Percentiles rank a stretch among this genome's conserved stretches.
Conservation (phyloP, 2,329 filamentous ascomycete genomes). For the Diplodia seriata region DNA sequence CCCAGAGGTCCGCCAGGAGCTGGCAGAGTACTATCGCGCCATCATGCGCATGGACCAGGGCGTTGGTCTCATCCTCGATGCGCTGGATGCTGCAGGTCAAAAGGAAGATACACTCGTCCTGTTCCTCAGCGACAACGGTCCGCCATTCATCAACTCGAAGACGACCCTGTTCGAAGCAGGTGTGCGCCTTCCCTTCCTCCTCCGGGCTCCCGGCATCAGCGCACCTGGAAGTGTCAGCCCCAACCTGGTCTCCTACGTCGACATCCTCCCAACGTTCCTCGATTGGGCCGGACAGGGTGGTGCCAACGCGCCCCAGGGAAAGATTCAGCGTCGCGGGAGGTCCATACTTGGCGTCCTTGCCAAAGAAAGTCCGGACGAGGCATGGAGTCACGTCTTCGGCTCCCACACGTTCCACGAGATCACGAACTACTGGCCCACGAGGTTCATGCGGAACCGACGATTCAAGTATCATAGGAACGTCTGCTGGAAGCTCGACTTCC, state of each 20-base stretch:
- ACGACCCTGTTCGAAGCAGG: slow-evolving; percentile 60
- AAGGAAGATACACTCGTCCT: slow-evolving; percentile 52
- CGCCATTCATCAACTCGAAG: slow-evolving; percentile 60
- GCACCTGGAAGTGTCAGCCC: slow-evolving; percentile 46
- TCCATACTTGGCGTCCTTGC: slow-evolving; percentile 52
- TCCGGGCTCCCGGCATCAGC: slow-evolving; percentile 45
- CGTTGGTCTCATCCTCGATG: slow-evolving; percentile 50
- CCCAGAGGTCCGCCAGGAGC: slow-evolving; percentile 52
- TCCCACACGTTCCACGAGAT: slow-evolving; percentile 62
- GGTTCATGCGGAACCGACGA: slow-evolving; percentile 51
- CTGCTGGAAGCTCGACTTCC: slow-evolving; percentile 58
- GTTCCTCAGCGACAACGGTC: slow-evolving; percentile 59
- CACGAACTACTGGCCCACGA: slow-evolving; percentile 60
- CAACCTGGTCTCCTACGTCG: slow-evolving; percentile 56
- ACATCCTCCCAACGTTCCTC: slow-evolving; percentile 56
- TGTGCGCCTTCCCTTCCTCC: slow-evolving; percentile 53
- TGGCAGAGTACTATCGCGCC: slow-evolving; percentile 50
- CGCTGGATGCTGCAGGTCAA: slow-evolving; percentile 44
- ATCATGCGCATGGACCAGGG: slow-evolving; percentile 54
- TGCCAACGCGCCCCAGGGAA: neutral
- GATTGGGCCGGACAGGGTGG: slow-evolving; percentile 38
- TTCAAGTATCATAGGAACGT: slow-evolving; percentile 62
- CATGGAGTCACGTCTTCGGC: slow-evolving; percentile 52
- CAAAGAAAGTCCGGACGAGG: neutral
- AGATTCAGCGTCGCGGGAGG: slow-evolving; percentile 38